These are phyloP conservation scores for Sarocladiaceae sp. DNA, from an alignment of 2,329 filamentous ascomycete species.

Conservation along the genomic window DNA sequence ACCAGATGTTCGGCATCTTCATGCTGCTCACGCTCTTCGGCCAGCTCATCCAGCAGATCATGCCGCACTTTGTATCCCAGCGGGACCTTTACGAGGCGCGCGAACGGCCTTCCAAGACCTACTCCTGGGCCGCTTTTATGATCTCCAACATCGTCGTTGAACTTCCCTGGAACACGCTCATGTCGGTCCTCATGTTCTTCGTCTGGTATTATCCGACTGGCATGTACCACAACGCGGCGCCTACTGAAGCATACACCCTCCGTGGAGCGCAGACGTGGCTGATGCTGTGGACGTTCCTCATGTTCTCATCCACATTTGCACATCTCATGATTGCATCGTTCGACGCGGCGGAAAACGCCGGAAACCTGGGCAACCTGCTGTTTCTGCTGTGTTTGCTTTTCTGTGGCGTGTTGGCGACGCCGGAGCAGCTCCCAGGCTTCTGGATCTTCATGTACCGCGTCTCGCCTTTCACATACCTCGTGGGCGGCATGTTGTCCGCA, in stretches of 20 bases:
- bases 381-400: conserved; percentile 71
- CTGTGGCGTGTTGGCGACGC: conserved; percentile 65
- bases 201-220: conserved; percentile 85
- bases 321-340: conserved; percentile 71
- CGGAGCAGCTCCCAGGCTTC: conserved; percentile 59
- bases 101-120: conserved; percentile 77
- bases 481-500: conserved; percentile 62
- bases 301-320: conserved; percentile 78
- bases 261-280: conserved; percentile 77
- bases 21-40: conserved; percentile 78
- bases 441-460: conserved; percentile 83
- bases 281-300: conserved; percentile 65
- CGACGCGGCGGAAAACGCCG: conserved; percentile 69
- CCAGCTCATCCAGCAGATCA: conserved; percentile 70
- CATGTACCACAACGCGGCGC: conserved; percentile 62
- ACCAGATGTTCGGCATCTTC: conserved; percentile 83
- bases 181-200: conserved; percentile 70
- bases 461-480: conserved; percentile 79
- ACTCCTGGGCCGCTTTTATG: conserved; percentile 82
- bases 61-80: conserved; percentile 81
- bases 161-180: conserved; percentile 74
- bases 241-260: conserved; percentile 54
- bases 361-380: conserved; percentile 68
- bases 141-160: conserved; percentile 78
- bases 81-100: conserved; percentile 78